Evolutionary conservation across 1,139 yeast genomes (phyloP), one percentile per base, ranked within the genome.

Genomic region (Candida buenavistaensis): DNA sequence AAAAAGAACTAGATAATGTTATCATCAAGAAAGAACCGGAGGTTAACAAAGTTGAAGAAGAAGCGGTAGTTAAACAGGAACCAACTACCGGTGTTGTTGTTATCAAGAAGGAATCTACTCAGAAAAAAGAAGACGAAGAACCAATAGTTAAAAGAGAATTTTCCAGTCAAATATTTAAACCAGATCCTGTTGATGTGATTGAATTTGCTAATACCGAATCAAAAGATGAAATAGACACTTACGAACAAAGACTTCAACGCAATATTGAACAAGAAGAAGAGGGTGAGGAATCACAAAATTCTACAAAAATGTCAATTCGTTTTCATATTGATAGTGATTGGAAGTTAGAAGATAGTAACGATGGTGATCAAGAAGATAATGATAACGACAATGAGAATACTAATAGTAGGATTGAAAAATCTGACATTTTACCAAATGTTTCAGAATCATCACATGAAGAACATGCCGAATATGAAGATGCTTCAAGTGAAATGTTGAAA

Each of bases 291-390:
- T 50, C 51, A n/a, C 40, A 40, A 28, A 34, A 39, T 6, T 43
- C 58, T 4, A 49, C 55, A 7, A 53, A 48, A 32, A 54, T 59
- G 48, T 57, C 68, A 10, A 54, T 66, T 13, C 45, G 67, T 30
- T 64, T 62, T 43, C 64, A 64, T 29, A 52, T 62, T 37, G 70
- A 64, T 37, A 51, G 59, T 24, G 67, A 59, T 26, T 67, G 73
- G 73, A 65, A 63, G 44, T 54, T 63, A 30, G 72, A 66, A 40
- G 68, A 65, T 34, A 64, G 71, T 33, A 58, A 65, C 37, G 73
- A 68, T 45, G 74, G 72, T 11, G 74, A 68, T 33, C 52, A 57
- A 27, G 74, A 68, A 45, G 74, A 68, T 39, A 68, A 68, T 42
- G 68, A 62, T 34, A 64, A 59, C n/a, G n/a, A n/a, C n/a, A n/a